Conservation (phyloP, 176 grass and related monocot species). For the Areca catechu region DNA sequence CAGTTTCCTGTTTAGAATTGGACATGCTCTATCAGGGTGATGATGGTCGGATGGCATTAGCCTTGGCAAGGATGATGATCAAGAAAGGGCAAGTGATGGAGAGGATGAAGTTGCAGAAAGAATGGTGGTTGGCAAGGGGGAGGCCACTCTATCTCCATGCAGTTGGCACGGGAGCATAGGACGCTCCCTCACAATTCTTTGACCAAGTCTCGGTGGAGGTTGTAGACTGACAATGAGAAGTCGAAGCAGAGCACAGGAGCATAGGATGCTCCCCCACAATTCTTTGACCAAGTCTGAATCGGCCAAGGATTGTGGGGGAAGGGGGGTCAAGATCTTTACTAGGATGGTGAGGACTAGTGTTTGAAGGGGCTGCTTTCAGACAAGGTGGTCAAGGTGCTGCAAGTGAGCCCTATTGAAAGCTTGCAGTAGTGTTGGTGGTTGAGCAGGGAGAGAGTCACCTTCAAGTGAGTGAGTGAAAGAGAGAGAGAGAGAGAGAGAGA, state of each 20-base stretch:
- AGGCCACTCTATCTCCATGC: slow-evolving; percentile 51
- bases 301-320: too few species aligned
- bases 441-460: too few species aligned
- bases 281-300: too few species aligned
- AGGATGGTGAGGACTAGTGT: slow-evolving; percentile 87
- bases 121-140: slow-evolving; percentile 48
- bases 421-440: too few species aligned
- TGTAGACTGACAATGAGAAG: slow-evolving; percentile 93
- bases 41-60: slow-evolving; percentile 50
- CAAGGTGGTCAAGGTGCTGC: too few species aligned
- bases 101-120: slow-evolving; percentile 61
- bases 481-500: too few species aligned
- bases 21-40: background rate
- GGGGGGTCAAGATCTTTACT: slow-evolving; percentile 23
- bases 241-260: background rate
- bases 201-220: slow-evolving; percentile 74
- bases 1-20: too few species aligned
- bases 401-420: too few species aligned
- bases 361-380: slow-evolving; percentile 14
- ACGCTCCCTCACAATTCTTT: too few species aligned
- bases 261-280: too few species aligned
- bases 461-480: too few species aligned
- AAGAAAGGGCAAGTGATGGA: slow-evolving; percentile 56
- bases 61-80: slow-evolving; percentile 77
- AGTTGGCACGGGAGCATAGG: too few species aligned